These are phyloP conservation scores for Heritiera littoralis DNA, from an alignment of 345 rosid genomes.

Conservation along the genomic window DNA sequence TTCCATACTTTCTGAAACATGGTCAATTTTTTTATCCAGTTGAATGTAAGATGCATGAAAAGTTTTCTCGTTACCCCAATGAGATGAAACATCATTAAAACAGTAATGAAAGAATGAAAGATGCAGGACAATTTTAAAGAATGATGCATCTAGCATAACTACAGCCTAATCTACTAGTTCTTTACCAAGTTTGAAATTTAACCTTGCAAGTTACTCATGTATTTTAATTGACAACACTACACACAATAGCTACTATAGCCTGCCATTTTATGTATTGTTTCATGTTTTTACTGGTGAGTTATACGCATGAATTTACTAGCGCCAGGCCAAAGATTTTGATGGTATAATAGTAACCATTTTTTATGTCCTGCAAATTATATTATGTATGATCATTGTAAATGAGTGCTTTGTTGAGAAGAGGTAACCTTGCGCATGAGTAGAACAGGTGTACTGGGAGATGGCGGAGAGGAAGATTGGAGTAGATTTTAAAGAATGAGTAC, in stretches of 20 bases:
- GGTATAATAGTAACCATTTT: not conserved
- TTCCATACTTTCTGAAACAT: not conserved
- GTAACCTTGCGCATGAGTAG: too few relatives aligned
- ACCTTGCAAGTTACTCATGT: not conserved
- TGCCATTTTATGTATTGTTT: not conserved
- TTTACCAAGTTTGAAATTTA: not conserved
- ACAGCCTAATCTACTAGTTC: not conserved
- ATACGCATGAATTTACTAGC: not conserved
- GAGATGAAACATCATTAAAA: not conserved
- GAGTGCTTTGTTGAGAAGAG: too few relatives aligned
- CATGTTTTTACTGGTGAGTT: not conserved
- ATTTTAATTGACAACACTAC: too few relatives aligned
- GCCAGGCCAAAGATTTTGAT: not conserved
- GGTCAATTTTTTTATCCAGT: not conserved
- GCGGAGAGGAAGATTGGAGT: too few relatives aligned
- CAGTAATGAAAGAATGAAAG: not conserved
- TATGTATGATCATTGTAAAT: not conserved
- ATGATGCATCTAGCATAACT: not conserved
- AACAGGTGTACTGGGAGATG: too few relatives aligned
- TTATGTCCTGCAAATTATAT: not conserved
- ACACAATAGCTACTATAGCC: not conserved
- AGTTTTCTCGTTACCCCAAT: not conserved
- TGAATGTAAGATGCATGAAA: too few relatives aligned
- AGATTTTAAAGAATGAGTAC: too few relatives aligned
- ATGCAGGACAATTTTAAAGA: not conserved